Evolutionary conservation across 495 filamentous ascomycete genomes (phyloP), one percentile per base, ranked within the genome.

Genomic region (Patellaria atrata): DNA sequence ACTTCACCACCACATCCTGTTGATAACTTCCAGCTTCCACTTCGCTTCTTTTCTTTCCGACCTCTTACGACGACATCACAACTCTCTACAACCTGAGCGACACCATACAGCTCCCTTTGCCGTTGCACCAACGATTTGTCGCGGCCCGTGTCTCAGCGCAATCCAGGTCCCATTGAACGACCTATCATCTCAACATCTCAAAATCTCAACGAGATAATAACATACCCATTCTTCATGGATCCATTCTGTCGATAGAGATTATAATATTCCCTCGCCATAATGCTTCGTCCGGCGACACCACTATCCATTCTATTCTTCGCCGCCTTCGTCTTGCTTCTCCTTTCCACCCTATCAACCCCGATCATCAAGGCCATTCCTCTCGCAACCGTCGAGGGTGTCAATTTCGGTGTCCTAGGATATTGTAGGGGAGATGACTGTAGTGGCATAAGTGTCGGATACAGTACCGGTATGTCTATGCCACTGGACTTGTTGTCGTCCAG

Each of bases 331-430:
- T 65, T 94, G 20, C 64, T 97, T 14, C 60, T 94, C 3, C 63
- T 97, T 14, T 80, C 84, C n/a, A 80, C 83, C 23, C 57, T 97
- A 14, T 92, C 85, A n/a, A 86, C 85, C 0, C 89, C 89, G 8
- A 82, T 97, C 43, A 74, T 97, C 52, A 77, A 77, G 47, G 66
- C 61, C 8, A 86, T 97, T 21, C 82, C 83, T 1, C 64, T 97
- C 6, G 85, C 78, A 12, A 76, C 70, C 9, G 89, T 72, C 50
- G 51, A 74, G 13, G 74, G 76, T 39, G 69, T 82, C 44, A 73
- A 78, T 35, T 92, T 94, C 59, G 89, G 89, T 5, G 89, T 96
- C 9, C 89, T 94, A 62, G 89, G 89, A 8, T 93, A 74, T 48
- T 97, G 89, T 58, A 63, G 74, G 33, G 56, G 51, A 5, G 52